A percentile compares a stretch with the other conserved stretches of the same genome.
Evolutionary conservation across 1,139 yeast species (phyloP).

Genomic region (Yamadazyma atmosphaerica): DNA sequence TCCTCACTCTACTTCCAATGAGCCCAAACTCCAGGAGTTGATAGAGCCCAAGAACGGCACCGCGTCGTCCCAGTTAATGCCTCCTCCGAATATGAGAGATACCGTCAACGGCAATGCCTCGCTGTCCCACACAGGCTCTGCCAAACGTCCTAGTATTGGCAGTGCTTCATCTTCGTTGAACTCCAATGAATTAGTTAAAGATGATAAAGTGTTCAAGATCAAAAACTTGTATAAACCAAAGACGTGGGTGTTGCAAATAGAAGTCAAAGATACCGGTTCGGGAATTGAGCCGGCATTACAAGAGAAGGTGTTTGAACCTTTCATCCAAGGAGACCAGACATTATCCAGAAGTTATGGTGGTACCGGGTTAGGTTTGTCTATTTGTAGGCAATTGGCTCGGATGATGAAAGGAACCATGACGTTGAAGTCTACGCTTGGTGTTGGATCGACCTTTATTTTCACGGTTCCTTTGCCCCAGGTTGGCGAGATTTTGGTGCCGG

Average conservation of each 20-base stretch:
- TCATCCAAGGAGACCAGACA: conserved; percentile 96
- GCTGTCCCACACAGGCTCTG: conserved; percentile 5
- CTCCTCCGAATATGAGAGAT: conserved; percentile 18
- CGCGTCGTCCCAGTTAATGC: conserved; percentile 10
- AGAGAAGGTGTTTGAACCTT: conserved; percentile 89
- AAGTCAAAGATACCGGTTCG: conserved; percentile 88
- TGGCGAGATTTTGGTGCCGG: conserved; percentile 53
- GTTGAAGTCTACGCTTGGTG: conserved; percentile 65
- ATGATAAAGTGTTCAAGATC: conserved; percentile 35
- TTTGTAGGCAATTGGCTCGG: conserved; percentile 85
- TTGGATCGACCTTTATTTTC: conserved; percentile 79
- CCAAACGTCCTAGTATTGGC: conserved; percentile 15
- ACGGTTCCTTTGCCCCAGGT: conserved; percentile 77
- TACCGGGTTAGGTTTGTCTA: conserved; percentile 91
- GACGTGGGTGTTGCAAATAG: conserved; percentile 67
- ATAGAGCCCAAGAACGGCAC: conserved; percentile 1
- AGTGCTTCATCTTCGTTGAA: conserved; percentile 15
- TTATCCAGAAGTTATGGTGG: conserved; percentile 91
- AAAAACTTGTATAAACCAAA: conserved; percentile 41
- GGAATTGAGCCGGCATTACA: conserved; percentile 83
- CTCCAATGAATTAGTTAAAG: conserved; percentile 27
- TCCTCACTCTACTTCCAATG: not conserved
- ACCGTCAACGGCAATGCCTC: conserved; percentile 3
- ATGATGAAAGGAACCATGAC: conserved; percentile 87
- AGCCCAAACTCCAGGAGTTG: not conserved